Conservation (phyloP, 257 asterid genomes). For the Salvia splendens region DNA sequence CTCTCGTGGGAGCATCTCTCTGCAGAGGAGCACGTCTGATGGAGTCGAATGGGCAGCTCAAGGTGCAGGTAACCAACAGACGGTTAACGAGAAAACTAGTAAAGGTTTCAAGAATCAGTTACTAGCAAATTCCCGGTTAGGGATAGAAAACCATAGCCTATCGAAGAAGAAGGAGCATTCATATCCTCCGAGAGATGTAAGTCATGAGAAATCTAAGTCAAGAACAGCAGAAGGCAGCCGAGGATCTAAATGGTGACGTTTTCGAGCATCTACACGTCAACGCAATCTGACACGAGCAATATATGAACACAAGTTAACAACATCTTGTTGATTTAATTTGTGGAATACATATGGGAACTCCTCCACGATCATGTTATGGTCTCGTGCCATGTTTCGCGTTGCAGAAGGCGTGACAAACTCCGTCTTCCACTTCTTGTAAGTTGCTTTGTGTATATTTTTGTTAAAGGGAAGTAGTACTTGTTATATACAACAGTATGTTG, state of each 20-base stretch:
- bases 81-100: slow-evolving; percentile 44
- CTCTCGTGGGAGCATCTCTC: slow-evolving; percentile 48
- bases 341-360: slow-evolving; percentile 19
- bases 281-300: neutral
- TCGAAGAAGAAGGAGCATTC: slow-evolving; percentile 54
- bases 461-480: neutral
- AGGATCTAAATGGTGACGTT: slow-evolving; percentile 63
- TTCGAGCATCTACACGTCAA: neutral
- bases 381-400: neutral
- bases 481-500: neutral
- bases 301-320: slow-evolving; percentile 46
- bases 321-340: slow-evolving; percentile 49
- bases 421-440: slow-evolving; percentile 15
- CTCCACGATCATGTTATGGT: neutral
- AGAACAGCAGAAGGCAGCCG: slow-evolving; percentile 56
- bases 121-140: slow-evolving; percentile 48
- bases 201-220: slow-evolving; percentile 54
- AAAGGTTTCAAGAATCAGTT: slow-evolving; percentile 57
- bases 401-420: neutral
- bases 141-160: slow-evolving; percentile 45
- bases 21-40: slow-evolving; percentile 69
- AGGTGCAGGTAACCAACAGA: slow-evolving; percentile 24
- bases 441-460: slow-evolving; percentile 6
- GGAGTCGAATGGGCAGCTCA: slow-evolving; percentile 55
- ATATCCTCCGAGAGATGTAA: slow-evolving; percentile 50